Percentiles rank a stretch among this genome's conserved stretches.
phyloP scores from a whole-genome alignment of 2,329 filamentous ascomycete species.

The Teratosphaeriaceae sp. region DNA sequence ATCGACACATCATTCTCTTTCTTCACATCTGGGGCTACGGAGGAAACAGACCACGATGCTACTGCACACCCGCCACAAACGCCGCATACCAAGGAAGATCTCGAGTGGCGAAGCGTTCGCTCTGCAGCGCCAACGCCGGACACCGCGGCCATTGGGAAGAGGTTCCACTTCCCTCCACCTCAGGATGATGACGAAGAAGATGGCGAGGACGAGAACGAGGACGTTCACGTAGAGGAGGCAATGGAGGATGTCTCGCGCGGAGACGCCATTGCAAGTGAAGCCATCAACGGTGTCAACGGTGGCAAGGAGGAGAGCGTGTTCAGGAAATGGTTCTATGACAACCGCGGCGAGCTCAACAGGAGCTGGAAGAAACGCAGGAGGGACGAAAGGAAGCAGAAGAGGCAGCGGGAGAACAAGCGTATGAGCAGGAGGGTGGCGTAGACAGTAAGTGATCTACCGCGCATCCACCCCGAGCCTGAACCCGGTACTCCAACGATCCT shows the following conservation, averaged over 20 bases:
- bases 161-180: slow-evolving; percentile 48
- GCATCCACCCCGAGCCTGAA: too few species aligned
- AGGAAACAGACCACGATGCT: slow-evolving; percentile 30
- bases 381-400: slow-evolving; percentile 54
- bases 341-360: slow-evolving; percentile 42
- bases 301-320: slow-evolving; percentile 49
- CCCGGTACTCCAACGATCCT: too few species aligned
- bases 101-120: slow-evolving; percentile 66
- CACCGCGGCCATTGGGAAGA: slow-evolving; percentile 68
- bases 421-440: slow-evolving; percentile 32
- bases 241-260: slow-evolving; percentile 4
- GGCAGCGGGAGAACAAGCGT: slow-evolving; percentile 53
- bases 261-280: not conserved
- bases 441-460: too few species aligned
- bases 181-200: slow-evolving; percentile 41
- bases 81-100: slow-evolving; percentile 72
- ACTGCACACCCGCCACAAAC: slow-evolving; percentile 56
- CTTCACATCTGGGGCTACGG: slow-evolving; percentile 48
- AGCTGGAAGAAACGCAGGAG: slow-evolving; percentile 50
- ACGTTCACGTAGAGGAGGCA: slow-evolving; percentile 13
- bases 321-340: slow-evolving; percentile 54
- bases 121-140: slow-evolving; percentile 94
- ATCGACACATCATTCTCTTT: slow-evolving; percentile 67
- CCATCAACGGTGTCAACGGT: not conserved
- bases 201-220: slow-evolving; percentile 18